Base-by-base conservation (phyloP, 371 early-diverging fungal species). In the Rhizopus microsporus region DNA sequence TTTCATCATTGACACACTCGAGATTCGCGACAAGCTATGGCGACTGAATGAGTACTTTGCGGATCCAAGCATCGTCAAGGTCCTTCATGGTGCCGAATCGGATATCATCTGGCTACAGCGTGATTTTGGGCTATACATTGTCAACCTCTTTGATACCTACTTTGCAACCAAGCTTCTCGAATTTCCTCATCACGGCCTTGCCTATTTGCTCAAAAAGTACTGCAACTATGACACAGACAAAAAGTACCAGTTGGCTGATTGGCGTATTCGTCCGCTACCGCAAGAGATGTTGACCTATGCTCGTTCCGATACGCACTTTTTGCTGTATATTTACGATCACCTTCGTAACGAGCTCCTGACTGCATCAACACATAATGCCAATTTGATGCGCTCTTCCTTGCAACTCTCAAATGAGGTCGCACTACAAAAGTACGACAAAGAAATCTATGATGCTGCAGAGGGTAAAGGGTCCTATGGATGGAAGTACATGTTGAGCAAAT, bases 91-190 rank as follows among this genome's bases (percentile, higher is more conserved):
- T 70, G 97, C 98, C 10, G 93, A 94, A 7, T 83, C 76, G 70
- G 99, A 99, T 85, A 87, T 98, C n/a, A 71, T 86, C 48, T 99
- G 99, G 99, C 83, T 99, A 46, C 99, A 99, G 73, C 83, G 92
- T 13, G 99, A 99, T 68, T 95, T 99, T 71, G 96, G 97, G 13
- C 72, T 96, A 4, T 99, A 98, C 60, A 77, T 99, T 52, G 98
- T 98, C 13, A 91, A 93, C 57, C 66, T 99, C 15, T 98, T 97
- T 73, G 99, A 99, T 76, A 98, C 99, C 0, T 97, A 88, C 69
- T 93, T 93, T 59, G 98, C 98, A 8, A 87, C 96, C 3, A 82
- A 93, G 42, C 77, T 88, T 23, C 80, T 97, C 9, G 75, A 78
- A 54, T 76, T 90, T 56, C 83, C 78, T 54, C 72, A 79, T 42